These are phyloP conservation scores for Scleroderma citrinum DNA, from an alignment of 768 basidiomycete genomes.

Conservation along the genomic window DNA sequence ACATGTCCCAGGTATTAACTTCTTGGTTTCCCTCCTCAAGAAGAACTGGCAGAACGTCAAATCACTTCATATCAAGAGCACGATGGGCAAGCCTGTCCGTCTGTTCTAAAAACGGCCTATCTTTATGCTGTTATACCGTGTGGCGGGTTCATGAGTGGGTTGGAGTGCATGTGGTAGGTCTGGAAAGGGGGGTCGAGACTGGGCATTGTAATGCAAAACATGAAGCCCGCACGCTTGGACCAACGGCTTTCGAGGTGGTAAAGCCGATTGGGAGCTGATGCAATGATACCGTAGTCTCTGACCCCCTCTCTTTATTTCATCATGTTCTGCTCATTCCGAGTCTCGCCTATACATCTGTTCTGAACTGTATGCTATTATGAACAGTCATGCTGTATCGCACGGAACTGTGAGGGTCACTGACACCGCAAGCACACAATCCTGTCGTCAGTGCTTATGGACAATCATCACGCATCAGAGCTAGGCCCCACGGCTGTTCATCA, in stretches of 20 bases:
- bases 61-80: slow-evolving; percentile 96
- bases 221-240: slow-evolving; percentile 98
- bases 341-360: slow-evolving; percentile 18
- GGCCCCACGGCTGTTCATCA: too few species aligned
- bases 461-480: not conserved
- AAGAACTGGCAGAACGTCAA: slow-evolving; percentile 99
- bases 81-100: slow-evolving; percentile 98
- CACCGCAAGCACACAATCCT: not conserved
- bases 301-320: slow-evolving; percentile 12
- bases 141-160: slow-evolving; percentile 2
- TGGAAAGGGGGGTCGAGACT: slow-evolving; percentile 16
- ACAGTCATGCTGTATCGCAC: slow-evolving; percentile 4
- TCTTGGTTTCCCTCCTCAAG: slow-evolving; percentile 97
- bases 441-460: slow-evolving; percentile 6
- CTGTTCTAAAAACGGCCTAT: slow-evolving; percentile 59
- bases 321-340: slow-evolving; percentile 7
- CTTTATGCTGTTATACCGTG: not conserved
- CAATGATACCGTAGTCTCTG: slow-evolving; percentile 26
- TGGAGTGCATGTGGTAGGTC: slow-evolving; percentile 12
- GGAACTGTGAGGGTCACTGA: not conserved
- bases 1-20: slow-evolving; percentile 83
- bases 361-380: slow-evolving; percentile 8
- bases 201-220: slow-evolving; percentile 74
- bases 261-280: slow-evolving; percentile 91
- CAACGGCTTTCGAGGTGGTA: slow-evolving; percentile 69